Percentiles rank a stretch among this genome's conserved stretches.
Conservation (phyloP, 2,329 filamentous ascomycete species). For the Ceratocystis ficicola region DNA sequence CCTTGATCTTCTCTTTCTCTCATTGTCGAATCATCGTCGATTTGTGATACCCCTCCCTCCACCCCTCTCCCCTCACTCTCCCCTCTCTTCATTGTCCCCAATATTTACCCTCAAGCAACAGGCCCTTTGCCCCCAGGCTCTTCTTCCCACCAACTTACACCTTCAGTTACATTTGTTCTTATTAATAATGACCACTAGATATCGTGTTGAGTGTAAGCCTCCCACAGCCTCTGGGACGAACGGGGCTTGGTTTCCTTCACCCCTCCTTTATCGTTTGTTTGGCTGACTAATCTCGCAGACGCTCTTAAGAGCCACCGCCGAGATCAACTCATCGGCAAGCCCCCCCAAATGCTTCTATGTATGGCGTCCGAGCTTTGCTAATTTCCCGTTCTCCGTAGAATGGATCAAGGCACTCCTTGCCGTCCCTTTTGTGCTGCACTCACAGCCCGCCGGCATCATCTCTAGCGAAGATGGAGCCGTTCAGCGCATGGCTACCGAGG, state of each 20-base stretch:
- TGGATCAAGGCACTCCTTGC: conserved; percentile 94
- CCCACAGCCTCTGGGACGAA: conserved; percentile 21
- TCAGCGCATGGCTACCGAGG: conserved; percentile 61
- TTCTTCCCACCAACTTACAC: background rate
- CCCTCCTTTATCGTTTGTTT: background rate
- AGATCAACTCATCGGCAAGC: conserved; percentile 71
- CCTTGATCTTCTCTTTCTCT: background rate
- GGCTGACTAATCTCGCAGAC: conserved; percentile 32
- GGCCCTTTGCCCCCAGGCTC: background rate
- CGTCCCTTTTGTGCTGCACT: conserved; percentile 92
- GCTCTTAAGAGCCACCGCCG: conserved; percentile 70
- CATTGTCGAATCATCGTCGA: background rate
- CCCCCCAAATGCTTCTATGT: background rate
- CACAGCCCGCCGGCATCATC: conserved; percentile 80
- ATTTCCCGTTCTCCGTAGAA: conserved; percentile 38
- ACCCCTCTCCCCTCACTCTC: background rate
- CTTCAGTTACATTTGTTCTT: background rate
- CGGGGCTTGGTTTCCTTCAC: no score
- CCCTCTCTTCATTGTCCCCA: background rate
- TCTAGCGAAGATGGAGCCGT: conserved; percentile 54
- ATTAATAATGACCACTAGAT: conserved; percentile 46
- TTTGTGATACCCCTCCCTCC: background rate
- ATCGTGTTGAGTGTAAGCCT: conserved; percentile 59
- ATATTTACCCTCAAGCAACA: background rate
- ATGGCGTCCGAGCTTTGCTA: background rate